Evolutionary conservation across 2,329 filamentous ascomycete species (phyloP).

Genomic region (Ceratocystis eucalypticola): DNA sequence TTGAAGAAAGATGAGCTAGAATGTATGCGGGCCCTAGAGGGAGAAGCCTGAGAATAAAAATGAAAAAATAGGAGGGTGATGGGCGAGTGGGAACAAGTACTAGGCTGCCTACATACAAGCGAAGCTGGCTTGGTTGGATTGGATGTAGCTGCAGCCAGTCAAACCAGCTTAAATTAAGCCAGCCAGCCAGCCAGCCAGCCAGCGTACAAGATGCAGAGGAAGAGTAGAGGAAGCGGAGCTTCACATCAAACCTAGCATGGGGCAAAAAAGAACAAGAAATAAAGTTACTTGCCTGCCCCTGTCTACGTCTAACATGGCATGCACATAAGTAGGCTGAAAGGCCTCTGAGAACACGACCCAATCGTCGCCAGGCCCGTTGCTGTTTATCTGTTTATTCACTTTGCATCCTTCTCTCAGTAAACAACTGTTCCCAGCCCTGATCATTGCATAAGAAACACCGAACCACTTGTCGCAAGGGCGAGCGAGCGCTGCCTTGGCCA

Average conservation of each 20-base stretch:
- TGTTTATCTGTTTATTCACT: background rate
- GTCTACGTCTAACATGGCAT: background rate
- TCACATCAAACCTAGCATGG: background rate
- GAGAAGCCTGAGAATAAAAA: background rate
- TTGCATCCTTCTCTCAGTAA: background rate
- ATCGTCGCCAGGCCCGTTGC: background rate
- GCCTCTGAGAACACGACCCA: background rate
- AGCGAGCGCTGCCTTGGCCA: background rate
- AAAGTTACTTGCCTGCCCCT: background rate
- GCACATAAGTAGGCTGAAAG: background rate
- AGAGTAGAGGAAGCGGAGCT: background rate
- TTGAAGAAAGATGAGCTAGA: no score
- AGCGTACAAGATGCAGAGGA: background rate
- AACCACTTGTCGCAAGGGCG: background rate
- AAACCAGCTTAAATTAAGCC: background rate
- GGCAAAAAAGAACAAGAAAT: background rate
- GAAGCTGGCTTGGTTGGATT: background rate
- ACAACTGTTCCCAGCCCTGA: background rate
- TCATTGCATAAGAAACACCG: background rate
- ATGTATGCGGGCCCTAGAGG: background rate
- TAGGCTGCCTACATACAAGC: background rate
- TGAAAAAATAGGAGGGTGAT: background rate
- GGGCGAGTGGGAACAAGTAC: background rate
- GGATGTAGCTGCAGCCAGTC: background rate
- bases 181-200: background rate